Conservation (phyloP, 371 early-diverging fungal species). For the Fennellomyces sp. region DNA sequence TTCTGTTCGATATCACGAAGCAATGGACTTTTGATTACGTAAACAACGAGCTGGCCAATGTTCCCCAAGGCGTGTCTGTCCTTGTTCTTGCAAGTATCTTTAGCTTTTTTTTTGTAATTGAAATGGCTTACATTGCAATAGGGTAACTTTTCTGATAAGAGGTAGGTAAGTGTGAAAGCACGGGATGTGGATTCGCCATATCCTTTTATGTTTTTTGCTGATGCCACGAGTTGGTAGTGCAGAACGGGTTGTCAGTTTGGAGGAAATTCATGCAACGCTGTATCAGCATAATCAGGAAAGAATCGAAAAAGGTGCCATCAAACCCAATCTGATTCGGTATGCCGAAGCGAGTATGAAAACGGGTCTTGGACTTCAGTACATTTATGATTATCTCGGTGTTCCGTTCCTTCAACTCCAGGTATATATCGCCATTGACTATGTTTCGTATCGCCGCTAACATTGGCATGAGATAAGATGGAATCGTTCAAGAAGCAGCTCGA, state of each 20-base stretch:
- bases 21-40: constrained; percentile 71
- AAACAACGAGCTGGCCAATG: constrained; percentile 43
- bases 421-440: neutral
- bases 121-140: constrained; percentile 2
- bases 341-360: constrained; percentile 63
- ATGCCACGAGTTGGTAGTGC: neutral
- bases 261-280: constrained; percentile 41
- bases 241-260: constrained; percentile 36
- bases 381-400: constrained; percentile 64
- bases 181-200: neutral
- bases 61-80: constrained; percentile 60
- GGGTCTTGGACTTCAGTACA: constrained; percentile 64
- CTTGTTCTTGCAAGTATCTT: constrained; percentile 53
- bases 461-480: constrained; percentile 43
- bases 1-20: constrained; percentile 66
- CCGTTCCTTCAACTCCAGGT: constrained; percentile 68
- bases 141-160: constrained; percentile 57
- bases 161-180: constrained; percentile 30
- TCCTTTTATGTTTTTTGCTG: neutral
- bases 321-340: constrained; percentile 65
- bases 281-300: constrained; percentile 49
- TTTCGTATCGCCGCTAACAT: neutral
- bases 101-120: neutral
- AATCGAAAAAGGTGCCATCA: constrained; percentile 43
- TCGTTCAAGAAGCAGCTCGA: constrained; percentile 61